Percentiles rank a stretch among this genome's conserved stretches.
These are phyloP conservation scores for Yarrowia sp. DNA, from an alignment of 805 yeast genomes.

Conservation along the genomic window DNA sequence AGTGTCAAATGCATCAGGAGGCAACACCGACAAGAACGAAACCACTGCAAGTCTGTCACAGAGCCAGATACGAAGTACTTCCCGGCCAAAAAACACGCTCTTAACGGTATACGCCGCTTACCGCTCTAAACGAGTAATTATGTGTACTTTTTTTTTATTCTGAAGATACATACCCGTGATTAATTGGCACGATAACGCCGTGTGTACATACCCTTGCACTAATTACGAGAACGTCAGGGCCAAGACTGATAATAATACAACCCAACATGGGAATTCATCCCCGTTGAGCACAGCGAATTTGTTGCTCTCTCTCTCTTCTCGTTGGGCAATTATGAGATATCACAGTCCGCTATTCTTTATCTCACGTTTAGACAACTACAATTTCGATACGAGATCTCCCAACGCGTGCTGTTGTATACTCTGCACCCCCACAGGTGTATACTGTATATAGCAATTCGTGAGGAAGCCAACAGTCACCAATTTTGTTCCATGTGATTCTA, in stretches of 20 bases:
- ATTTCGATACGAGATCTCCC: no score
- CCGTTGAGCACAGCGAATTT: not conserved
- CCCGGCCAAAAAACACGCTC: no score
- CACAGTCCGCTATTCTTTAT: not conserved
- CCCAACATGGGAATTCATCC: not conserved
- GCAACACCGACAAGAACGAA: not conserved
- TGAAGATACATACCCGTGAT: no score
- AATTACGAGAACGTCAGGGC: not conserved
- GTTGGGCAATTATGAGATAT: not conserved
- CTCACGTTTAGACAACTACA: no score
- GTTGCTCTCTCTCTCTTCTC: not conserved
- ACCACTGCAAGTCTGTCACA: no score
- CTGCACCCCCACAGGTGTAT: not conserved
- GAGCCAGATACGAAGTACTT: no score
- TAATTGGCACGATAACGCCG: no score
- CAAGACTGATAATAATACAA: not conserved
- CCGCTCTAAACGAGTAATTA: no score
- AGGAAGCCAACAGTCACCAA: not conserved
- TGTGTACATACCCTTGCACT: not conserved
- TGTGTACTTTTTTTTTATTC: no score
- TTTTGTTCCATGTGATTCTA: not conserved
- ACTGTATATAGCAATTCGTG: not conserved
- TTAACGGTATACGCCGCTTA: no score
- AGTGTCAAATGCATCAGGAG: not conserved
- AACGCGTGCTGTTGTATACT: slow-evolving; percentile 9